Base-by-base conservation (phyloP, 2,329 filamentous ascomycete species). In the Aspergillus amoenus region DNA sequence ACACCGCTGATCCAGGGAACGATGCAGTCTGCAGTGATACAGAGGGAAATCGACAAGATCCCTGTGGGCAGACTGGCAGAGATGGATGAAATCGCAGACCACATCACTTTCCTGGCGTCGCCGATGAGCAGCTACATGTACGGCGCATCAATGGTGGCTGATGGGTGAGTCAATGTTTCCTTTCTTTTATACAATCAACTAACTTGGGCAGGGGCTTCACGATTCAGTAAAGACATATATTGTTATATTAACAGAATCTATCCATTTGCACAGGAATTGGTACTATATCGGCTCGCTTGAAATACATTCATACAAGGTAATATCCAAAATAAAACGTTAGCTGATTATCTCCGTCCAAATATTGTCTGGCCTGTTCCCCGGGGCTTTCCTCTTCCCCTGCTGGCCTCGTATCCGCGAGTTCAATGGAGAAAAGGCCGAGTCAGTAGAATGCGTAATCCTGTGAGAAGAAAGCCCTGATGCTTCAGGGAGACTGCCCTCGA, bases 21-120 rank as follows among this genome's bases (percentile, higher is more conserved):
- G 22, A 48, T 50, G 17, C 34, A 50, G 15, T 32, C 55, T 0
- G 42, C 34, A 11, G 42, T 44, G 12, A 22, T 39, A n/a, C 17
- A 41, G 18, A 22, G 27, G 1, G 79, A 81, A 56, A 68, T 81
- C 24, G 64, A 66, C 2, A 76, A 74, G 52, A 80, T 79, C 3
- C 79, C 82, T 0, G 61, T 82, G 45, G 69, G 73, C 13, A 72
- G 82, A 27, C 61, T 82, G 52, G 80, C 73, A 0, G 67, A 67
- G n/a, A 70, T 76, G 39, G 81, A 83, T 18, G 82, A 85, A 68
- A 77, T 84, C 58, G 81, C 78, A 0, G 80, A 84, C 58, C 69
- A 74, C 24, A 79, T 83, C 34, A 68, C 77, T 0, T 82, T 82
- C 56, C 64, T 85, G 56, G 80, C 78, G 17, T 82, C 79, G 32